Evolutionary conservation across 345 rosid species (phyloP), one percentile per base, ranked within the genome.

Genomic region (Populus nigra): DNA sequence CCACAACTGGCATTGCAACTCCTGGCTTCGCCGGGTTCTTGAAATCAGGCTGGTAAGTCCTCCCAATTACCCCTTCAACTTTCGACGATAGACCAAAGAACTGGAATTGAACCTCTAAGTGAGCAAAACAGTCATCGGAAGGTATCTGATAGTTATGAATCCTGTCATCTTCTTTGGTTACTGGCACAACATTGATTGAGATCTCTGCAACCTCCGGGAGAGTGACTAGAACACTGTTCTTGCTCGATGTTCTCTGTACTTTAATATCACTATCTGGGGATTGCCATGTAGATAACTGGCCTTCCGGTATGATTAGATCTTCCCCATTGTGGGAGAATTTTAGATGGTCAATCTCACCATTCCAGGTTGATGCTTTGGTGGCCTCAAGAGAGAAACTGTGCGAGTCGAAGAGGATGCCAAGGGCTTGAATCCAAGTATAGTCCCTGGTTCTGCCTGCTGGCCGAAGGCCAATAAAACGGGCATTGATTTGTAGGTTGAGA

Each of bases 1-100:
- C 88, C 35, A 85, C 76, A 0, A 87, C 86, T 0, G 90, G 91
- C 94, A 89, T 88, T 11, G 88, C 89, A 29, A 88, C 89, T 5
- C 91, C 93, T 1, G 84, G 84, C 78, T 87, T 93, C n/a, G 89
- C 90, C 0, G 90, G 92, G 78, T 87, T 90, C 81, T 80, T 41
- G 72, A 91, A 92, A 79, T 91, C 87, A 0, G 90, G 92, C 69
- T 79, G 79, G 81, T 89, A 83, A 36, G 92, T 93, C 78, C 87
- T 80, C 35, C 94, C 97, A 49, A 91, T 83, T 72, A 89, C 90
- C 71, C 94, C 94, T 27, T 93, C 90, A 31, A 93, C 88, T 20
- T 85, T 80, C 2, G 90, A 74, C 35, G 92, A 90, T 18, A 90
- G 79, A 72, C 85, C 78, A 7, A 59, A 82, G 86, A 91, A 91